Base-by-base conservation (phyloP, 1,139 yeast species). In the Casaregolazyma suthepensis region DNA sequence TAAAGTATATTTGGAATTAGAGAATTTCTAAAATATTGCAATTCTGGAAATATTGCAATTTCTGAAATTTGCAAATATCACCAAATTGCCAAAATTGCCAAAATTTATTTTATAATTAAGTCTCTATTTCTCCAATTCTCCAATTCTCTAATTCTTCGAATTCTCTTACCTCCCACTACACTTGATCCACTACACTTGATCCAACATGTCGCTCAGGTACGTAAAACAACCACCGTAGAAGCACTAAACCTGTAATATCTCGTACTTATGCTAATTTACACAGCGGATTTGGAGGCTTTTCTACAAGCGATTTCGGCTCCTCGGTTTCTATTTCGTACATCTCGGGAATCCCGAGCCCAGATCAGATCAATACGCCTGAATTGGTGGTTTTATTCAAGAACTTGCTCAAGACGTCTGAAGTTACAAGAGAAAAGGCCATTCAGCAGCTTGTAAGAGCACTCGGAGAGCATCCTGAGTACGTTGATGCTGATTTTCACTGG, bases 341-440 rank as follows among this genome's bases (percentile, higher is more conserved):
- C 61, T 82, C 89, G 2, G 94, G 90, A 1, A 70, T 85, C 13
- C 96, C 96, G 0, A 94, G 88, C 61, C 79, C 83, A 1, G 74
- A 76, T 40, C 63, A 70, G n/a, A 67, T 91, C n/a, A 59, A 70
- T 2, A 77, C 82, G 52, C 75, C 91, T n/a, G 77, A 78, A 23
- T 65, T 87, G 53, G 78, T 78, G 43, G 75, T 91, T 18, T 73
- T 83, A 12, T 86, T 90, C 73, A 90, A 87, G 66, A 81, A 86
- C 15, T 69, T 91, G 46, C 66, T 84, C 65, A 91, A 90, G 67
- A 81, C 87, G 64, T 96, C 90, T 63, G 78, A 86, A 13, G 83
- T 82, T 20, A 93, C 99, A 0, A 87, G 84, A 64, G 96, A 89
- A 62, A 87, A 85, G 64, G 90, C 95, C 0, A 71, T 89, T 38